Base-by-base conservation (phyloP, 2,329 filamentous ascomycete genomes). In the Geosmithia putterillii region DNA sequence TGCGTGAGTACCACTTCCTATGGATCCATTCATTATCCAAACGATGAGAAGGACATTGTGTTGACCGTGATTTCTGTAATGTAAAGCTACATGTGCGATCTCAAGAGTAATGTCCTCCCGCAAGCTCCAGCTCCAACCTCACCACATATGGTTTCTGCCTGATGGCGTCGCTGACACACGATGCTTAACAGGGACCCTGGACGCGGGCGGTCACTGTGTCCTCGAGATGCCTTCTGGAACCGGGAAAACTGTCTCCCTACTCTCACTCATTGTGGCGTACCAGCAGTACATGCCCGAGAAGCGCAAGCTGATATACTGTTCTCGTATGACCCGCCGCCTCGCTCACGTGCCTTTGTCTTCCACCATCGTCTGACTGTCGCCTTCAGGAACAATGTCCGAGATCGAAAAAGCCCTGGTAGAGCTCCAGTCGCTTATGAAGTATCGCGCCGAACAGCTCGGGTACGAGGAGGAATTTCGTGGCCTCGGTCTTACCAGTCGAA, bases 171-270 rank as follows among this genome's bases (percentile, higher is more conserved):
- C 35, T 37, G 28, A 36, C 20, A 15, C 20, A 19, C 20, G 8
- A 15, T 41, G 18, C 7, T 41, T 15, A 25, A 28, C 40, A 75
- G 71, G 70, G 52, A 96, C 92, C 18, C 81, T 98, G 56, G 92
- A 98, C 72, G 84, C 83, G 18, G 86, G 86, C 42, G 94, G 92
- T 47, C 88, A 98, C 65, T 95, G 89, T 61, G 90, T 98, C 19
- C 68, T 98, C 53, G 92, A 98, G 67, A 98, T 98, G 92, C 92
- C 92, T 63, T 98, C 92, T 46, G 92, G 92, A 38, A 98, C 92
- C 20, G 92, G 92, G 48, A 98, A 98, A 70, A 98, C 92, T 0
- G 86, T 98, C 21, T 95, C 92, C 9, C 72, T 98, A 4, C 71
- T 98, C 38, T 95, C 92, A 0, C 76, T 98, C 52, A 98, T 98